Conservation (phyloP, 2,329 filamentous ascomycete genomes). For the Ceratocystiopsis sp. region DNA sequence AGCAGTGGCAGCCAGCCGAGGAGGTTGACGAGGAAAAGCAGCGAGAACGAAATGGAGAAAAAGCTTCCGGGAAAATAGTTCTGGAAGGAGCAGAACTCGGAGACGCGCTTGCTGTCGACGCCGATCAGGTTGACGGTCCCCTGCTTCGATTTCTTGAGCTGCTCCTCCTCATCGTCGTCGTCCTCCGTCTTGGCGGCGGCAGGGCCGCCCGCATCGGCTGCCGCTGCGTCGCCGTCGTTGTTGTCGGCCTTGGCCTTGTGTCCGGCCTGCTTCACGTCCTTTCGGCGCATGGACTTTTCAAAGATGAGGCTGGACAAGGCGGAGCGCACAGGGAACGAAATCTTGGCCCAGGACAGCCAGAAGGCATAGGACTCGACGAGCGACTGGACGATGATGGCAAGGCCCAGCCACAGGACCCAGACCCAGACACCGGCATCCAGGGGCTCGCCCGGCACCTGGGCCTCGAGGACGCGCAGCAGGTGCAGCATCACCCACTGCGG, state of each 20-base stretch:
- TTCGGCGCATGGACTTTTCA: conserved; percentile 58
- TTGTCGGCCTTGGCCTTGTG: conserved; percentile 26
- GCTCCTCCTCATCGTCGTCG: conserved; percentile 21
- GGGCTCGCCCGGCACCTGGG: conserved; percentile 24
- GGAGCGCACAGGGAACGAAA: conserved; percentile 49
- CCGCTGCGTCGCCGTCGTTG: conserved; percentile 23
- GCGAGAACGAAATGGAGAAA: conserved; percentile 47
- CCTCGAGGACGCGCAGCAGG: conserved; percentile 48
- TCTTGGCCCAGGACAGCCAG: conserved; percentile 46
- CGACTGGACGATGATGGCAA: conserved; percentile 37
- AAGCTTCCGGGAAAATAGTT: conserved; percentile 45
- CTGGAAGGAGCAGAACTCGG: conserved; percentile 51
- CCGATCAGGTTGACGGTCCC: conserved; percentile 62
- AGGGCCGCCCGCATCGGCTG: no score
- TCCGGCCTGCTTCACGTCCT: conserved; percentile 52
- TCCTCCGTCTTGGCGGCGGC: no score
- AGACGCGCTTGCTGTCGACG: conserved; percentile 54
- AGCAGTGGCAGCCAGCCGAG: conserved; percentile 55
- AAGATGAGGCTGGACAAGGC: conserved; percentile 60
- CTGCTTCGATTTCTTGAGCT: conserved; percentile 39
- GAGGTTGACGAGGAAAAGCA: conserved; percentile 48
- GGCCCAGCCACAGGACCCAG: conserved; percentile 49
- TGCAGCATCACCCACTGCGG: conserved; percentile 54
- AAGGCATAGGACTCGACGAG: conserved; percentile 50
- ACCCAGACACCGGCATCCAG: conserved; percentile 33